Base-by-base conservation (phyloP, 441 rosid species). In the Pelargonium cotyledonis region DNA sequence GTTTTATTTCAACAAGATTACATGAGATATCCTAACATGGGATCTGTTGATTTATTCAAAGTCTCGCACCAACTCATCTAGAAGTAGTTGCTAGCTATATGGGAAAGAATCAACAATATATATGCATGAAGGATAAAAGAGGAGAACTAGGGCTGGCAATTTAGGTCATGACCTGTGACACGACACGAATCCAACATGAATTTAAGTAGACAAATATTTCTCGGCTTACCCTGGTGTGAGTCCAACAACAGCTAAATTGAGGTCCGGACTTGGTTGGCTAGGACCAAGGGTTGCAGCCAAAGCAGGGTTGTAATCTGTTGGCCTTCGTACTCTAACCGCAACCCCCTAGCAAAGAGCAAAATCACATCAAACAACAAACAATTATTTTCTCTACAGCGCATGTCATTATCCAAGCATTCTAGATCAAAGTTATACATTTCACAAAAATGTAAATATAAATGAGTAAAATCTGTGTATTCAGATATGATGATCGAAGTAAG, bases 221-320 rank as follows among this genome's bases (percentile, higher is more conserved):
- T 23, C 68, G 63, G 43, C 16, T 63, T 60, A 76, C 71, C 81
- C 81, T 6, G 76, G 76, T 11, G 73, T 73, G 16, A 78, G 71
- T 29, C 81, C 78, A 72, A 78, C 81, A 65, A 78, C 81, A 71
- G 76, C 73, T 46, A 78, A 74, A 65, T 78, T 74, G 46, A 78
- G 75, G 49, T 71, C 55, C 2, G 78, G 78, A 68, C 64, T 74
- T 15, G 81, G 78, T 67, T 78, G 81, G 58, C 81, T 73, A 1
- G 81, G 81, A 68, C 81, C 81, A 64, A 78, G 78, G n/a, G 81
- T 68, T 26, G 81, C 78, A 67, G 81, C 81, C 47, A 78, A 65
- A 38, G 81, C 49, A n/a, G 81, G 81, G 57, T 78, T 78, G 67
- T 78, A 78, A 35, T 78, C 81, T 1, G 75, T 78, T 16, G 81